Evolutionary conservation across 257 asterid genomes (phyloP), one percentile per base, ranked within the genome.

Genomic region (Solanum ahanhuiri): DNA sequence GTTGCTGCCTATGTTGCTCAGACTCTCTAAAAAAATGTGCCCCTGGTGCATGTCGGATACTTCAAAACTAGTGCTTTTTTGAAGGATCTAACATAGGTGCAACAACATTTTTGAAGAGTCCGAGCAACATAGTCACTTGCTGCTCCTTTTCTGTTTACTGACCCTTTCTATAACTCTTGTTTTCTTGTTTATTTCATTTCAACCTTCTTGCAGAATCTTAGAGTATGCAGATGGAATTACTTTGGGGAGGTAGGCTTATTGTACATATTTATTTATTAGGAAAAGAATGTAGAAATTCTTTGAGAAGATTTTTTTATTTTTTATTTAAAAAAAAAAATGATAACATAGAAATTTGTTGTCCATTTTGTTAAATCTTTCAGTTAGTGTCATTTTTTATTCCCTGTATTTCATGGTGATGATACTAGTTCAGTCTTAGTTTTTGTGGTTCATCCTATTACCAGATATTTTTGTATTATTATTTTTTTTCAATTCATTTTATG

Each of bases 211-310:
- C 87, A 85, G 92, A 85, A 88, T 48, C 81, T 54, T 88, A 87
- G 87, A 83, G 51, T 33, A 39, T 58, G 87, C 86, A 86, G 71
- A 79, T 86, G 41, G 43, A 85, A 57, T 81, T 31, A 63, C 84
- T 51, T 81, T 30, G 84, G 84, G 18, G 43, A 41, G 8, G 89
- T 88, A 82, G 82, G 85, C 72, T 51, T 84, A 84, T 82, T 88
- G 92, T 89, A 87, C 86, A 88, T 91, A 88, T 89, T 85, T 91
- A 88, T 89, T 85, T 84, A 43, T 37, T 77, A 83, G 84, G 76
- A 85, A 57, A 51, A 70, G 54, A 85, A 79, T 85, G 89, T 76
- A 51, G 69, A 72, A 67, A 86, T 85, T 33, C 83, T 77, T 85
- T 66, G 20, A 67, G 31, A 33, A n/a, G 28, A 12, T 25, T 76